Evolutionary conservation across 495 filamentous ascomycete genomes (phyloP).

Genomic region (Xeromyces bisporus): DNA sequence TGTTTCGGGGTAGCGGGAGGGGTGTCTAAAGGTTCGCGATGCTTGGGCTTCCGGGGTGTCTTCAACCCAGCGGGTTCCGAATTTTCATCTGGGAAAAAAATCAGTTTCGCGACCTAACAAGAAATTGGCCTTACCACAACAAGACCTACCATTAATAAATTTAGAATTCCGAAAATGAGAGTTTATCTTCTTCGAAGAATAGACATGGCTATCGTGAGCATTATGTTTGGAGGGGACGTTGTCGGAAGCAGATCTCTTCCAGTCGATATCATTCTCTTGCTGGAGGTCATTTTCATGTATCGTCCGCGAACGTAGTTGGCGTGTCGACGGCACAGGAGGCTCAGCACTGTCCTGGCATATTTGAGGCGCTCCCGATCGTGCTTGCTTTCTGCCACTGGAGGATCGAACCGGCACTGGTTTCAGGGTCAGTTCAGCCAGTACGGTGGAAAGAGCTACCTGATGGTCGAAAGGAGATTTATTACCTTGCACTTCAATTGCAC

Average conservation of each 20-base stretch:
- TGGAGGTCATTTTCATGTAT: conserved; percentile 6
- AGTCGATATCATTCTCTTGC: conserved; percentile 16
- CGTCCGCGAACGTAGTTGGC: conserved; percentile 21
- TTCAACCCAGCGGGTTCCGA: conserved; percentile 20
- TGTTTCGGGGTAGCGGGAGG: conserved; percentile 53
- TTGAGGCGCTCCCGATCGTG: conserved; percentile 34
- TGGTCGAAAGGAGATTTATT: conserved; percentile 14
- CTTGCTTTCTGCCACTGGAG: conserved; percentile 31
- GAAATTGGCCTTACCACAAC: no score
- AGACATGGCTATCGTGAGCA: conserved; percentile 12
- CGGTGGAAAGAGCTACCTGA: conserved; percentile 4
- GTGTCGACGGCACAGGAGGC: conserved; percentile 7
- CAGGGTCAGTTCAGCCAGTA: conserved; percentile 17
- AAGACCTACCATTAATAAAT: conserved; percentile 18
- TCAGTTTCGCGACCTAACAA: no score
- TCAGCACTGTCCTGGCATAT: conserved; percentile 12
- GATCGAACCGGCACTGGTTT: conserved; percentile 28
- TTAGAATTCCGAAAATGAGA: conserved; percentile 16
- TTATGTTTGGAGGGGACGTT: conserved; percentile 14
- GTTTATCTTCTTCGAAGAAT: conserved; percentile 15
- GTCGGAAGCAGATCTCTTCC: conserved; percentile 8
- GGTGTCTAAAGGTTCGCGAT: conserved; percentile 45
- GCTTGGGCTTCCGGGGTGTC: conserved; percentile 49
- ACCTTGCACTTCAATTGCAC: conserved; percentile 35
- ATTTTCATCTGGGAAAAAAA: conserved; percentile 18